Percentiles rank a stretch among this genome's conserved stretches.
Evolutionary conservation across 2,329 filamentous ascomycete genomes (phyloP).

Genomic region (Arthrinium phaeospermum): DNA sequence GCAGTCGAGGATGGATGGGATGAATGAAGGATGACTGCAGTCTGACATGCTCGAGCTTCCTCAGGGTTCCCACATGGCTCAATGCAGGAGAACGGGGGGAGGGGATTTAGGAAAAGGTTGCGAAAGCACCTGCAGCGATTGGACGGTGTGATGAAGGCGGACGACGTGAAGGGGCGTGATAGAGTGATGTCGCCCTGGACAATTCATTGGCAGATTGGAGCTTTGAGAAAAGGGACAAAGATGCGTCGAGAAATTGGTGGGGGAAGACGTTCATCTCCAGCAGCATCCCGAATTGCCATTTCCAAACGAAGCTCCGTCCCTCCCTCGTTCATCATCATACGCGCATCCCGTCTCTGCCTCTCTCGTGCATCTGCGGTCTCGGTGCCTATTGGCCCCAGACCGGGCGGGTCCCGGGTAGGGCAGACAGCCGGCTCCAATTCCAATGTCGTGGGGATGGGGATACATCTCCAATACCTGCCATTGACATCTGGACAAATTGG

Average conservation of each 20-base stretch:
- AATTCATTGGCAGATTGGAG: background rate
- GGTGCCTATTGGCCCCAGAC: background rate
- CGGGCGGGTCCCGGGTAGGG: background rate
- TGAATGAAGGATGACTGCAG: background rate
- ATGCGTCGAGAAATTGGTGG: background rate
- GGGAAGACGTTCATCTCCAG: background rate
- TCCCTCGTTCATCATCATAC: background rate
- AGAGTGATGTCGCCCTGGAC: background rate
- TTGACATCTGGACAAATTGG: background rate
- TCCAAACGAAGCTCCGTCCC: background rate
- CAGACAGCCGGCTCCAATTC: background rate
- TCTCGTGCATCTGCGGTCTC: background rate
- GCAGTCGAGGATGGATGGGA: background rate
- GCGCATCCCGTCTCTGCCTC: background rate
- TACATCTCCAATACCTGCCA: background rate
- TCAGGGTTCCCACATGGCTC: constrained; percentile 5
- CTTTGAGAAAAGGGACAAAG: background rate
- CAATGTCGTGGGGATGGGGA: background rate
- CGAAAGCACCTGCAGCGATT: background rate
- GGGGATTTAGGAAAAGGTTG: background rate
- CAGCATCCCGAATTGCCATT: background rate
- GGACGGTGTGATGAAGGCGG: background rate
- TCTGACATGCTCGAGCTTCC: background rate
- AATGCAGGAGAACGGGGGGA: background rate
- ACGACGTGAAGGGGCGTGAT: background rate